Base-by-base conservation (phyloP, 495 filamentous ascomycete genomes). In the Aspergillus funiculosus region DNA sequence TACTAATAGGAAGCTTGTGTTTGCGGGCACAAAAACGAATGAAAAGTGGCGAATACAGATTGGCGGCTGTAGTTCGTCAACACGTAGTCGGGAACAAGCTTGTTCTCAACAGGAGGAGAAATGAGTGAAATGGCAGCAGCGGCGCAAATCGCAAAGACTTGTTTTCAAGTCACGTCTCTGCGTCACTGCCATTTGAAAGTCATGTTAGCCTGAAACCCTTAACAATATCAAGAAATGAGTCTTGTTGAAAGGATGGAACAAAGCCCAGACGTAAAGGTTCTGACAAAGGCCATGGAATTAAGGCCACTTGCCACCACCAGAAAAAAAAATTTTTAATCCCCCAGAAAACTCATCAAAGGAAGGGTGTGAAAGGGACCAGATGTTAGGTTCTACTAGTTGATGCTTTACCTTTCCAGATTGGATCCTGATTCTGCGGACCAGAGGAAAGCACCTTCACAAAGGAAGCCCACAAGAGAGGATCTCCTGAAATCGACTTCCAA, bases 31-130 rank as follows among this genome's bases (percentile, higher is more conserved):
- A 75, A 51, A 63, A 68, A 55, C 70, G 67, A 64, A 76, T 61
- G 64, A 81, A 81, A 47, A 82, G 73, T 67, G 77, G 77, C 49
- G 80, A 82, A 78, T 81, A 77, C 76, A 76, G 71, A 51, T 76
- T 82, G 77, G 62, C 78, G 77, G 64, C 49, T 67, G 57, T 50
- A 45, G 20, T 34, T 43, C 46, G 39, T 39, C 34, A 53, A 45
- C 13, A 21, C 22, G 20, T 19, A 30, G 22, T 31, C 30, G 20
- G 38, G 17, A 19, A 29, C 5, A 18, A 13, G n/a, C 3, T 34
- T 27, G 37, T 37, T 44, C 27, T 36, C 42, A 22, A 15, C 11
- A 36, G 18, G 5, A 36, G 18, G 5, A 43, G 18, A 20, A 47
- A 50, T 15, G 42, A 39, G 37, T 35, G 53, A 52, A 22, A 54